A percentile compares a stretch with the other conserved stretches of the same genome.
phyloP scores from a whole-genome alignment of 1,284 basidiomycete genomes.

The Trichosporon sp. region DNA sequence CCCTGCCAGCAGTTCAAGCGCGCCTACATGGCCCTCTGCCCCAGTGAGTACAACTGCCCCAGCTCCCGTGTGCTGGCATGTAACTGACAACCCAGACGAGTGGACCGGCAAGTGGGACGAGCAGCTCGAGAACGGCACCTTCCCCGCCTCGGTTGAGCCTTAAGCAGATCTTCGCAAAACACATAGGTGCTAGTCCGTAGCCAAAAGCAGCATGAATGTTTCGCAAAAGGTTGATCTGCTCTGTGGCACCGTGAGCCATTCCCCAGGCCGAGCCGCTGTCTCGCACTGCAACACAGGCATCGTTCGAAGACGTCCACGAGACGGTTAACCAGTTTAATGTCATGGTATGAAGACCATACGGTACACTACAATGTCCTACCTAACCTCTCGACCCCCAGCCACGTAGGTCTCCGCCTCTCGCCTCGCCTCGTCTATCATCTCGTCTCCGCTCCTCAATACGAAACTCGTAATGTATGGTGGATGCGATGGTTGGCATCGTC shows the following conservation, averaged over 20 bases:
- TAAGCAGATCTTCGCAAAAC: constrained; percentile 29
- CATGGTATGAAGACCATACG: background rate
- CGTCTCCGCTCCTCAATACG: background rate
- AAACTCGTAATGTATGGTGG: background rate
- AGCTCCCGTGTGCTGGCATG: background rate
- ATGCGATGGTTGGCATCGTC: background rate
- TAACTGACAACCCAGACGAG: constrained; percentile 59
- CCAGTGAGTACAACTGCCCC: constrained; percentile 64
- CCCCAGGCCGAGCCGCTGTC: no score
- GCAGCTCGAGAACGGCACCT: constrained; percentile 83
- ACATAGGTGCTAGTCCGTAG: constrained; percentile 1
- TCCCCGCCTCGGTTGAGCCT: constrained; percentile 82
- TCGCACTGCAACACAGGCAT: no score
- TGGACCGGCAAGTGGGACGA: constrained; percentile 87
- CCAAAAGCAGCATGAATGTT: constrained; percentile 8
- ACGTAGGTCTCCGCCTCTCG: background rate
- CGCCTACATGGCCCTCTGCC: constrained; percentile 94
- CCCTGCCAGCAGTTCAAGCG: constrained; percentile 99
- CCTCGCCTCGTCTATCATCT: background rate
- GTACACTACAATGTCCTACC: background rate
- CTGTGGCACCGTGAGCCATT: no score
- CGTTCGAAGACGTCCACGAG: background rate
- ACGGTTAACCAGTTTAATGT: background rate
- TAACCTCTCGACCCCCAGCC: background rate
- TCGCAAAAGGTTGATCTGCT: background rate